Percentiles rank a stretch among this genome's conserved stretches.
Evolutionary conservation across 257 asterid species (phyloP).

Genomic region (Striga asiatica): DNA sequence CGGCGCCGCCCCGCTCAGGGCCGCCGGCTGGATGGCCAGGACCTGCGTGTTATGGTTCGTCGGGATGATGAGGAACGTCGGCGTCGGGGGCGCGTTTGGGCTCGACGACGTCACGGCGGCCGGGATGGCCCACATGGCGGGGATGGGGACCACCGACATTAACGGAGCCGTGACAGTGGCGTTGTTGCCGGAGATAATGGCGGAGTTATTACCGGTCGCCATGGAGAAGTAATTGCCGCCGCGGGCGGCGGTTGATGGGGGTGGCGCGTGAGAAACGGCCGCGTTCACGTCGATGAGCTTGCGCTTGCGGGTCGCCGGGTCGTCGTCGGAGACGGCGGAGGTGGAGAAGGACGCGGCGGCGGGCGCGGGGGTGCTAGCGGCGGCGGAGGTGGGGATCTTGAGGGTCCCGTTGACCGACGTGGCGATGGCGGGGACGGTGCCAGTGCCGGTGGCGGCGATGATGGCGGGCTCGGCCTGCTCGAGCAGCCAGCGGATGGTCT

Average conservation of each 20-base stretch:
- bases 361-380: constrained; percentile 21
- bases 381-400: constrained; percentile 36
- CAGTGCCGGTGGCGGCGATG: constrained; percentile 63
- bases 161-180: constrained; percentile 43
- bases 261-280: not conserved
- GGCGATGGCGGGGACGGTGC: constrained; percentile 66
- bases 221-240: not conserved
- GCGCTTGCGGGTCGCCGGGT: constrained; percentile 23
- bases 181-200: constrained; percentile 24
- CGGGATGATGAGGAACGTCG: constrained; percentile 36
- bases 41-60: constrained; percentile 42
- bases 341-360: not conserved
- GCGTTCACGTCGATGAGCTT: constrained; percentile 20
- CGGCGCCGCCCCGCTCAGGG: constrained; percentile 24
- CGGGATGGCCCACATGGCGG: constrained; percentile 43
- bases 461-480: constrained; percentile 62
- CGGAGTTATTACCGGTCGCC: constrained; percentile 11
- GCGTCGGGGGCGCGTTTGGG: constrained; percentile 23
- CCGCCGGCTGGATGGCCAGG: constrained; percentile 32
- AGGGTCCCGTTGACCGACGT: constrained; percentile 53
- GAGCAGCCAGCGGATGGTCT: constrained; percentile 66
- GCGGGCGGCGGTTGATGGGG: not conserved
- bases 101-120: constrained; percentile 20
- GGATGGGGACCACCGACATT: constrained; percentile 39
- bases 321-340: not conserved